Evolutionary conservation across 108 stramenopile species (phyloP), one percentile per base, ranked within the genome.

Genomic region (Mayamaea pseudoterrestris): DNA sequence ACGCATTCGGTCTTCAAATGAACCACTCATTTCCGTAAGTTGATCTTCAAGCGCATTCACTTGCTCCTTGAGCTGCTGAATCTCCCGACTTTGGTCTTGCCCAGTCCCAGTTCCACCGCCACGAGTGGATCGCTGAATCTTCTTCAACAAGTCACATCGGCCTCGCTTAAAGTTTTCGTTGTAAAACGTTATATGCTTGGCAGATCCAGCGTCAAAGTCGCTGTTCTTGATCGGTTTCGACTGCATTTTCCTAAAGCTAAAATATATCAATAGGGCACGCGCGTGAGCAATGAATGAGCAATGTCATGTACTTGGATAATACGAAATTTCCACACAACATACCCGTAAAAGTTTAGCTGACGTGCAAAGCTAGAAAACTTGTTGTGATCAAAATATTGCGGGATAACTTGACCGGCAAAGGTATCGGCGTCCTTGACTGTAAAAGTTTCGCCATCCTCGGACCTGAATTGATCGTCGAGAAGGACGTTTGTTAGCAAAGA

Each of bases 331-430:
- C n/a, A n/a, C n/a, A n/a, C n/a, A n/a, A n/a, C n/a, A n/a, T n/a
- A n/a, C 7, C 79, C 79, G 44, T 85, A 85, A 47, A 85, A 73
- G 46, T 88, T 88, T 43, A 88, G 47, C 47, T 76, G 67, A 27
- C 58, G 48, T 5, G 71, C 69, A 65, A 71, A 72, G 27, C 55
- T 48, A 23, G 60, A 66, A 48, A 71, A 73, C 37, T 75, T 90
- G 65, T 84, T 90, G 62, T 91, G 89, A 51, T 86, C 89, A 50
- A 91, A 91, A 47, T 86, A 91, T 39, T 83, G 78, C 5, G 89
- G 89, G 47, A 86, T 86, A 27, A 83, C 56, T 20, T 47, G 43
- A 0, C 65, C 22, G 0, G 76, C 76, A 69, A 83, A 78, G 8
- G 64, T 30, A 41, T 76, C 76, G 13, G 89, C 80, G 43, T 91